Conservation (phyloP, 2,329 filamentous ascomycete genomes). For the Epichloe coenophiala region DNA sequence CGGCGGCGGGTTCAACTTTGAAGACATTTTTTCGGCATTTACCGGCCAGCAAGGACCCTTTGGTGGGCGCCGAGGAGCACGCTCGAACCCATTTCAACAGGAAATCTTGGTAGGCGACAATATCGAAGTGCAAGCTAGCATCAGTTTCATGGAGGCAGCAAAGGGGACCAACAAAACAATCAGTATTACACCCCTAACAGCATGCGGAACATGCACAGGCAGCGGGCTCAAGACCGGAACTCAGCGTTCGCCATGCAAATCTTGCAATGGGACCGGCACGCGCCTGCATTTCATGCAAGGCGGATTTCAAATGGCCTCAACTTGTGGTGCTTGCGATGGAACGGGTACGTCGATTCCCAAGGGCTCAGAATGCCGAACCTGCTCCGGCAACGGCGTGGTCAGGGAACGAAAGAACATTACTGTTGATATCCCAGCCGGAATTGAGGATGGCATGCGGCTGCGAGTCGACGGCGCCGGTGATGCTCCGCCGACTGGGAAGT, state of each 20-base stretch:
- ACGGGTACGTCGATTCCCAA: constrained; percentile 62
- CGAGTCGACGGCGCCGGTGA: constrained; percentile 79
- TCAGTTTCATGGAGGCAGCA: constrained; percentile 92
- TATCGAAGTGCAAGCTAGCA: constrained; percentile 85
- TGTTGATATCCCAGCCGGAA: constrained; percentile 85
- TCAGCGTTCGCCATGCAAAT: constrained; percentile 58
- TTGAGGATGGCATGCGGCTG: constrained; percentile 92
- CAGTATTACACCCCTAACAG: constrained; percentile 63
- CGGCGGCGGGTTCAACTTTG: constrained; percentile 80
- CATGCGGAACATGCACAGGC: constrained; percentile 73
- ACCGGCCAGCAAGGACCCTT: constrained; percentile 43
- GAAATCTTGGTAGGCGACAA: constrained; percentile 87
- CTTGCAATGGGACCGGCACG: constrained; percentile 76
- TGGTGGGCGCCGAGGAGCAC: constrained; percentile 37
- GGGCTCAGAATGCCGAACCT: constrained; percentile 69
- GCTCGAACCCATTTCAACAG: constrained; percentile 53
- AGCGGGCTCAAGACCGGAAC: constrained; percentile 73
- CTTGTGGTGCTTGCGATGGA: constrained; percentile 70
- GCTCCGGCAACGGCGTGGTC: constrained; percentile 70
- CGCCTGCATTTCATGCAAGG: constrained; percentile 81
- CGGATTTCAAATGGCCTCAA: constrained; percentile 91
- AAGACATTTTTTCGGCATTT: constrained; percentile 88
- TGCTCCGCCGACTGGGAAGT: constrained; percentile 61
- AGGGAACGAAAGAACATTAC: constrained; percentile 72
- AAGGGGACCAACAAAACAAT: constrained; percentile 87